phyloP scores from a whole-genome alignment of 306 rosid species.

The Lotus japonicus region DNA sequence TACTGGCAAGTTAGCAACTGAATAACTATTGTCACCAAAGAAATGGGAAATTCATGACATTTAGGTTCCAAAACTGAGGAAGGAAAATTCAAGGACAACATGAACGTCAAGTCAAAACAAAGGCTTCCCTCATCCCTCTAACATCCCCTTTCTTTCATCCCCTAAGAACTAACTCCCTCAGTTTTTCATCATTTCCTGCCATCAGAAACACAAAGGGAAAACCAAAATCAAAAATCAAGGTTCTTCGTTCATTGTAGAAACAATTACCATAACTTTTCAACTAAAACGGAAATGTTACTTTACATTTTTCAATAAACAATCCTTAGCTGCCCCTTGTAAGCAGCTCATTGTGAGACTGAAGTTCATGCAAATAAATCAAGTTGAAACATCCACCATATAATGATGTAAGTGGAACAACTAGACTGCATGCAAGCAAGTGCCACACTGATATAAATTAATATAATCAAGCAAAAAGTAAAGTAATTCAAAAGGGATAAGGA shows the following conservation, averaged over 20 bases:
- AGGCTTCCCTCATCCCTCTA: neutral
- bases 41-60: neutral
- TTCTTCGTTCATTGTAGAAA: neutral
- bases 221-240: neutral
- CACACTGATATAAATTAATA: neutral
- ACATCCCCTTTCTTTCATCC: neutral
- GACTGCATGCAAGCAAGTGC: neutral
- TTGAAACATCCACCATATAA: neutral
- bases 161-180: neutral
- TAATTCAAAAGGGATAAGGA: neutral
- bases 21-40: neutral
- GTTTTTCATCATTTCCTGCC: neutral
- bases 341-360: neutral
- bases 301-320: neutral
- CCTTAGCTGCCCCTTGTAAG: neutral
- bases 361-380: conserved; percentile 2
- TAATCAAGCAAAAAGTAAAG: neutral
- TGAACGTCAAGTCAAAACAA: neutral
- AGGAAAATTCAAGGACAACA: neutral
- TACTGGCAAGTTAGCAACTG: too few species aligned
- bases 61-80: neutral
- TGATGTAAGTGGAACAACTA: neutral
- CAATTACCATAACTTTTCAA: neutral
- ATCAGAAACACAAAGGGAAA: neutral
- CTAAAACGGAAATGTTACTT: neutral